A percentile compares a stretch with the other conserved stretches of the same genome.
phyloP scores from a whole-genome alignment of 352 stramenopile species.

The Elongisporangium undulatum region DNA sequence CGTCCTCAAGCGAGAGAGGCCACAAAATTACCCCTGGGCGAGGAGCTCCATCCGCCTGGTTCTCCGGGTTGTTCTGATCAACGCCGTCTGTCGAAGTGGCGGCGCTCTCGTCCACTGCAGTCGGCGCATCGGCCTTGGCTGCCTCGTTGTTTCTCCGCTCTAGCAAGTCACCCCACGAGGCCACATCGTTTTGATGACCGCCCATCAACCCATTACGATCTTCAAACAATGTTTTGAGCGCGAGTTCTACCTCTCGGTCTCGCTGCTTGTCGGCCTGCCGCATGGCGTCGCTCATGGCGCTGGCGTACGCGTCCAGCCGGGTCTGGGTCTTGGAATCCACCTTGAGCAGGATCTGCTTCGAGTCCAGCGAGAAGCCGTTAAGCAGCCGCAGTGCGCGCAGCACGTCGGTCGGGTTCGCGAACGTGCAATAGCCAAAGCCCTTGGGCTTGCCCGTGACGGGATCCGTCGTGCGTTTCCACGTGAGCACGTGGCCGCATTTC shows the following conservation, averaged over 20 bases:
- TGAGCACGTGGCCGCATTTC: constrained; percentile 35
- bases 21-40: neutral
- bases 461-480: constrained; percentile 42
- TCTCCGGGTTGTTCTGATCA: neutral
- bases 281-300: constrained; percentile 17
- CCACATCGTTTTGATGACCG: constrained; percentile 28
- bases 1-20: neutral
- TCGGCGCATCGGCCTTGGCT: neutral
- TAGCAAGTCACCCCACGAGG: constrained; percentile 26
- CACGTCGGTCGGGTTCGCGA: constrained; percentile 20
- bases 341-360: constrained; percentile 37
- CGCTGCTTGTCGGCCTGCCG: constrained; percentile 15
- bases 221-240: constrained; percentile 23
- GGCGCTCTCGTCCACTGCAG: neutral
- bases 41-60: neutral
- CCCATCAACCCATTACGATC: constrained; percentile 26
- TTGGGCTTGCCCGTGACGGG: constrained; percentile 36
- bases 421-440: constrained; percentile 48
- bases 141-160: constrained; percentile 4
- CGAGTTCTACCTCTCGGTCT: constrained; percentile 17
- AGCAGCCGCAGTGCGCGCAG: constrained; percentile 40
- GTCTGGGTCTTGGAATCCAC: constrained; percentile 30
- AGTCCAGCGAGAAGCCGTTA: constrained; percentile 35
- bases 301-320: constrained; percentile 25
- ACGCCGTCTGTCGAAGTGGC: neutral